Evolutionary conservation across 345 rosid genomes (phyloP), one percentile per base, ranked within the genome.

Genomic region (Populus deltoides): DNA sequence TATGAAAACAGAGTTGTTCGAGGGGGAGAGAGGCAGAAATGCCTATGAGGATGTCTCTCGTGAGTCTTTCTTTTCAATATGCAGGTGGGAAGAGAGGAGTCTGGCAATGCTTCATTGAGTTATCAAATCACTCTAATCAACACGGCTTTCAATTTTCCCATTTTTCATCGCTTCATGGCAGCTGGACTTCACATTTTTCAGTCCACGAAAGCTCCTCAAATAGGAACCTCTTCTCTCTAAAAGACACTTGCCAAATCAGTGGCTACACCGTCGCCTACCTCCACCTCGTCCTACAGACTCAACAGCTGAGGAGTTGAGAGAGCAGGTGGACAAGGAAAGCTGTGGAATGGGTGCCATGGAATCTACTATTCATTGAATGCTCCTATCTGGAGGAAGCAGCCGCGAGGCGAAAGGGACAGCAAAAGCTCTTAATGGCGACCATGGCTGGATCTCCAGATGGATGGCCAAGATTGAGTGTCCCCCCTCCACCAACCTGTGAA

Each of bases 401-500:
- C 61, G 45, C 41, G 68, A 61, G 59, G 62, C 53, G 66, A 49
- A 12, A 38, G 69, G 79, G 83, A 83, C 83, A 77, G 76, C 16
- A 41, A 8, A 59, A 38, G 17, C 39, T 51, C 69, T 82, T 77
- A 74, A 77, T 25, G 72, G 57, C 61, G 29, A 75, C 79, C 79
- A 55, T 27, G 41, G 41, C 11, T 66, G 73, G 66, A 73, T 35
- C 36, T 65, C n/a, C 67, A 65, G 71, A 74, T 71, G 81, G 72
- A 80, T 38, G 87, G 66, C 61, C 72, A 49, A 57, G 87, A 82
- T 84, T 59, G 75, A 1, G 39, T 77, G 81, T 53, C 49, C 16
- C 82, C 66, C 86, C 77, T 78, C 73, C 35, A 71, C 89, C 79
- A 85, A 71, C 77, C 79, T 80, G 68, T 63, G 66, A 77, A 70